Conservation (phyloP, 108 stramenopile species). For the Mayamaea pseudoterrestris region DNA sequence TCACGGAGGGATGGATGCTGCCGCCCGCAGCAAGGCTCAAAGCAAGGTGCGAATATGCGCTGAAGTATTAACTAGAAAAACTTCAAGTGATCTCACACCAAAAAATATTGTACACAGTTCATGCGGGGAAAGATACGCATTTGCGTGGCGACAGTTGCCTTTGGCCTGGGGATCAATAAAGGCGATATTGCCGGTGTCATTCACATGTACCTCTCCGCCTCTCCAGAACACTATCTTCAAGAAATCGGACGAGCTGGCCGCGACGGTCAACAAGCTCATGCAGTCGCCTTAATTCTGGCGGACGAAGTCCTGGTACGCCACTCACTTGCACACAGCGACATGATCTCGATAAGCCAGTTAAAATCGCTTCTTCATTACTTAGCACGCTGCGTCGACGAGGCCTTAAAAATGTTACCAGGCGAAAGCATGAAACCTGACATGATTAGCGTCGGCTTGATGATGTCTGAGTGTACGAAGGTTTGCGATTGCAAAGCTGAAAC, state of each 20-base stretch:
- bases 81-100: background rate
- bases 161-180: slow-evolving; percentile 98
- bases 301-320: slow-evolving; percentile 63
- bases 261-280: slow-evolving; percentile 71
- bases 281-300: slow-evolving; percentile 57
- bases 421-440: slow-evolving; percentile 4
- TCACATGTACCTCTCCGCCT: slow-evolving; percentile 81
- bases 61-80: background rate
- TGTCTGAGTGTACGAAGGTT: slow-evolving; percentile 21
- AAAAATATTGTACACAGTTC: slow-evolving; percentile 43
- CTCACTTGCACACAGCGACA: slow-evolving; percentile 67
- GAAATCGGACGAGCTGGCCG: slow-evolving; percentile 97
- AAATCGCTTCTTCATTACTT: slow-evolving; percentile 22
- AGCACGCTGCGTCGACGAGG: background rate
- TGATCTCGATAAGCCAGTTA: slow-evolving; percentile 56
- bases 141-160: slow-evolving; percentile 91
- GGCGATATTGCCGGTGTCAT: slow-evolving; percentile 79
- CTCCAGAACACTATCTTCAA: slow-evolving; percentile 90
- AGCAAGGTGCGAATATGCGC: slow-evolving; percentile 48
- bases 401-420: background rate
- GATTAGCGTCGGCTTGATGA: slow-evolving; percentile 46
- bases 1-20: slow-evolving; percentile 82
- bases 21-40: slow-evolving; percentile 55
- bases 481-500: slow-evolving; percentile 78
- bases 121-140: slow-evolving; percentile 81